A percentile compares a stretch with the other conserved stretches of the same genome.
phyloP scores from a whole-genome alignment of 768 basidiomycete species.

The Lactarius hatsudake region DNA sequence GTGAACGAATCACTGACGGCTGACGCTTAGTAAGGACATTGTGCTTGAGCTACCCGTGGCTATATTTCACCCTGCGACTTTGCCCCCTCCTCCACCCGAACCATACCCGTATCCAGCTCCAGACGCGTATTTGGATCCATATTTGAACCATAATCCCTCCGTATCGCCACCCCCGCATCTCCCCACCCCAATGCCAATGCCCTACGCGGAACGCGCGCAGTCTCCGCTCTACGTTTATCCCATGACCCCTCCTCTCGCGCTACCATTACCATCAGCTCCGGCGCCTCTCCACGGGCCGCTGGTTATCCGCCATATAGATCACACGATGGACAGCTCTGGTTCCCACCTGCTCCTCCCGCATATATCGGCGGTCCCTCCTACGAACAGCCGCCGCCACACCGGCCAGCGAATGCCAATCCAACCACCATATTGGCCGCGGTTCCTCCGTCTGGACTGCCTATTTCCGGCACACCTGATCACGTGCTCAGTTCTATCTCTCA shows the following conservation, averaged over 20 bases:
- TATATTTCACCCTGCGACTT: constrained; percentile 60
- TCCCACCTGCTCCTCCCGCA: constrained; percentile 28
- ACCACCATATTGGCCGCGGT: constrained; percentile 34
- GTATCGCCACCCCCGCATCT: constrained; percentile 25
- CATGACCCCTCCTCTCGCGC: constrained; percentile 22
- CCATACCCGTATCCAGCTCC: constrained; percentile 19
- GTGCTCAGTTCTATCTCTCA: constrained; percentile 35
- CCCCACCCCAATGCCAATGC: constrained; percentile 24
- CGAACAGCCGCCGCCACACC: constrained; percentile 38
- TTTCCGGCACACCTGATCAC: constrained; percentile 29
- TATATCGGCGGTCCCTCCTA: constrained; percentile 30
- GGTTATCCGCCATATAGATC: constrained; percentile 30
- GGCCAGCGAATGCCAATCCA: constrained; percentile 50
- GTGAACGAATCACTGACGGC: not conserved
- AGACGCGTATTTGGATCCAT: not conserved
- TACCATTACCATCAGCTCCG: constrained; percentile 38
- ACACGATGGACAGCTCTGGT: constrained; percentile 34
- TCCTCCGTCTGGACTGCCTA: constrained; percentile 39
- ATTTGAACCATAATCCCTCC: constrained; percentile 21
- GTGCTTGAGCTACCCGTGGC: constrained; percentile 59
- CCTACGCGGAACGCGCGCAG: constrained; percentile 31
- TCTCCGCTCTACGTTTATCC: constrained; percentile 38
- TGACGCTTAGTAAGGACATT: constrained; percentile 61
- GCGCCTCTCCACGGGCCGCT: constrained; percentile 35
- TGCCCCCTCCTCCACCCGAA: constrained; percentile 40